Conservation (phyloP, 1,139 yeast genomes). For the Lodderomyces pseudojiufengensis region DNA sequence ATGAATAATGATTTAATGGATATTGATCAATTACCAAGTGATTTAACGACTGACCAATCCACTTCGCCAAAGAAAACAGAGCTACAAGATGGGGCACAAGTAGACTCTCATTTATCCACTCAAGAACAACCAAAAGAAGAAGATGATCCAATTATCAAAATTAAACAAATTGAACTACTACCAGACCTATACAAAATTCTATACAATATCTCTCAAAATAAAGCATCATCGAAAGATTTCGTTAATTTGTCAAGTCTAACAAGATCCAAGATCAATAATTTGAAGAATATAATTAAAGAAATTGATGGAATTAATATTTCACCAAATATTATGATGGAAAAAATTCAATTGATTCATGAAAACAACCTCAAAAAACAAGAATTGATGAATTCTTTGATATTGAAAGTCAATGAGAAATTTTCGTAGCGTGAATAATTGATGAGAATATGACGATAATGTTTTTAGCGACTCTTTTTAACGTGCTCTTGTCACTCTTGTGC, state of each 20-base stretch:
- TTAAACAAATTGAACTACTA: slow-evolving; percentile 31
- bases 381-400: slow-evolving; percentile 22
- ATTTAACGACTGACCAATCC: too few species aligned
- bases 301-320: slow-evolving; percentile 41
- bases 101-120: too few species aligned
- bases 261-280: slow-evolving; percentile 32
- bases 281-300: slow-evolving; percentile 30
- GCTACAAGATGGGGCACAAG: too few species aligned
- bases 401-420: slow-evolving; percentile 12
- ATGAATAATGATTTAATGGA: too few species aligned
- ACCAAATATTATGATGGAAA: slow-evolving; percentile 24
- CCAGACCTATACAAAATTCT: slow-evolving; percentile 39
- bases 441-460: slow-evolving; percentile 2
- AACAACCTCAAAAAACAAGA: slow-evolving; percentile 26
- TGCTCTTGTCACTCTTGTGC: too few species aligned
- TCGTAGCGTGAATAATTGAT: neutral
- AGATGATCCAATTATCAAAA: slow-evolving; percentile 26
- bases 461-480: too few species aligned
- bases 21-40: too few species aligned
- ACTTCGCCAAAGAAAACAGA: too few species aligned
- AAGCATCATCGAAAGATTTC: slow-evolving; percentile 38
- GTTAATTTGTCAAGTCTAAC: slow-evolving; percentile 43
- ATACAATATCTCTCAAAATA: slow-evolving; percentile 33
- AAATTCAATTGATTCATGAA: slow-evolving; percentile 23
- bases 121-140: slow-evolving; percentile 4